Conservation (phyloP, 2,329 filamentous ascomycete species). For the Graphiopsis chlorocephala region DNA sequence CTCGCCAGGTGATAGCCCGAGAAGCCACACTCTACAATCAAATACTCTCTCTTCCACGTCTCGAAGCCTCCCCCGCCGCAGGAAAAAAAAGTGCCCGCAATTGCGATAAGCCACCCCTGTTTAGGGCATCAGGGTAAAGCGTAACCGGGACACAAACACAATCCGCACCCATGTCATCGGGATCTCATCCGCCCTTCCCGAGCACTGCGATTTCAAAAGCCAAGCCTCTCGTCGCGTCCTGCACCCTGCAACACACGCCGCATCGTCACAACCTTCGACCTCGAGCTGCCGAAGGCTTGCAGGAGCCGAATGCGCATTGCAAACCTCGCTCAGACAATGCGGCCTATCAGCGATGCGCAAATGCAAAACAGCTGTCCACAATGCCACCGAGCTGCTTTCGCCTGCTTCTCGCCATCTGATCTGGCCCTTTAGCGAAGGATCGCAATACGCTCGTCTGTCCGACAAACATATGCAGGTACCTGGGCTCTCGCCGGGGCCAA, state of each 20-base stretch:
- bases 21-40: not conserved
- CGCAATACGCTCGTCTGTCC: not conserved
- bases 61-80: not conserved
- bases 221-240: not conserved
- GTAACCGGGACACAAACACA: not conserved
- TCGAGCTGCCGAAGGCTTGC: not conserved
- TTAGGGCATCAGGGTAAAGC: not conserved
- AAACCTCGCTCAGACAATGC: not conserved
- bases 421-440: slow-evolving; percentile 3
- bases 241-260: not conserved
- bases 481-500: not conserved
- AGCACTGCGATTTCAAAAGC: no score
- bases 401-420: not conserved
- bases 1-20: not conserved
- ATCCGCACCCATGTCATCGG: slow-evolving; percentile 2
- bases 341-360: not conserved
- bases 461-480: slow-evolving; percentile 4
- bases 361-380: not conserved
- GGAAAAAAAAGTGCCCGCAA: not conserved
- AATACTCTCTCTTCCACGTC: not conserved
- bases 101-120: not conserved
- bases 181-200: not conserved
- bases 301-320: not conserved
- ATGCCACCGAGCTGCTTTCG: not conserved
- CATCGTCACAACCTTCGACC: not conserved